Percentiles rank a stretch among this genome's conserved stretches.
phyloP scores from a whole-genome alignment of 768 basidiomycete species.

The Pleurotus ostreatus region DNA sequence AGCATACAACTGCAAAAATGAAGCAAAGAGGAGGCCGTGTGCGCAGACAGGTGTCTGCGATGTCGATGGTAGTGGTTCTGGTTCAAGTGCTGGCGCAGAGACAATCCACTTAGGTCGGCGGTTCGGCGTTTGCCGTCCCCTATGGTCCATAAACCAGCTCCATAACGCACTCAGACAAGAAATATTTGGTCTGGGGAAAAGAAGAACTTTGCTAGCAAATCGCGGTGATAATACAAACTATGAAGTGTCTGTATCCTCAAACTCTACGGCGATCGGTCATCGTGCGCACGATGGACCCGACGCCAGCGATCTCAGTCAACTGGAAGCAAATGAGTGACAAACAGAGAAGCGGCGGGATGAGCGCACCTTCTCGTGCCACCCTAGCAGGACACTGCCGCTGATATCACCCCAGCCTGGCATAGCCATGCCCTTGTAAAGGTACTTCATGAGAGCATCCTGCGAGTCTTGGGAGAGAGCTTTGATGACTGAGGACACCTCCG shows the following conservation, averaged over 20 bases:
- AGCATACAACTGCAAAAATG: conserved; percentile 1
- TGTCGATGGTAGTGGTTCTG: conserved; percentile 5
- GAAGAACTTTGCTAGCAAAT: background rate
- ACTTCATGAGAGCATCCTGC: conserved; percentile 95
- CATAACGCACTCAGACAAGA: background rate
- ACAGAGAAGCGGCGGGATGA: background rate
- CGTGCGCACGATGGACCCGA: conserved; percentile 90
- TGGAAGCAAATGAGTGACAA: conserved; percentile 24
- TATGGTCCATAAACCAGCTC: background rate
- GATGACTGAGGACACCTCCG: conserved; percentile 78
- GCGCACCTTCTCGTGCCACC: conserved; percentile 95
- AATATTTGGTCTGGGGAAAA: background rate
- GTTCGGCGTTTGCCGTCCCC: background rate
- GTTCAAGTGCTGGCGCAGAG: background rate
- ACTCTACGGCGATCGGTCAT: conserved; percentile 58
- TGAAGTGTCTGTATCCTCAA: conserved; percentile 17
- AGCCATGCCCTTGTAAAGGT: conserved; percentile 95
- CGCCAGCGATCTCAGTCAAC: conserved; percentile 92
- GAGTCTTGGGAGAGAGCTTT: conserved; percentile 66
- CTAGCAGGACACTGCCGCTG: conserved; percentile 59
- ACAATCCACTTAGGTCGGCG: too few relatives aligned
- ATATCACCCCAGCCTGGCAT: conserved; percentile 60
- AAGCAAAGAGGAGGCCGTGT: background rate
- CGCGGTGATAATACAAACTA: background rate
- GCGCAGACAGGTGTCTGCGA: conserved; percentile 6